These are phyloP conservation scores for Penicillium malachiteum DNA, from an alignment of 495 filamentous ascomycete species.

Conservation along the genomic window DNA sequence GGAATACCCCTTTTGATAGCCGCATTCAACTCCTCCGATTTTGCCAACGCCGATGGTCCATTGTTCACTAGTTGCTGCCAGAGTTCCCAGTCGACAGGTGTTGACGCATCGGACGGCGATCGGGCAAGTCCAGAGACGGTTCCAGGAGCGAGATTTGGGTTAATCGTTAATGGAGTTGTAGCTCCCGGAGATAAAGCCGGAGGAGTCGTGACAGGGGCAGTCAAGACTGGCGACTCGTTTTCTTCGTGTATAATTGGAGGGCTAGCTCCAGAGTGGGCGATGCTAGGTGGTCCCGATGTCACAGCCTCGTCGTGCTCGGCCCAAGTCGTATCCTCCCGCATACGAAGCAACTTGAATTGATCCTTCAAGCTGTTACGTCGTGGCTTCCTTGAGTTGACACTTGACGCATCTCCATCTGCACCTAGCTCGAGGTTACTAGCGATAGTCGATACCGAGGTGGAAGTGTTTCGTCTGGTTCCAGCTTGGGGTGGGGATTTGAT, in stretches of 20 bases:
- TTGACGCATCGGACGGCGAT: slow-evolving; percentile 60
- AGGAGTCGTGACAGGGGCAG: slow-evolving; percentile 29
- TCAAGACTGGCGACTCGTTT: slow-evolving; percentile 40
- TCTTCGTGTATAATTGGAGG: slow-evolving; percentile 57
- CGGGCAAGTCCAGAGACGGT: slow-evolving; percentile 75
- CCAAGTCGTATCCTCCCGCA: slow-evolving; percentile 74
- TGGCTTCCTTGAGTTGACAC: slow-evolving; percentile 43
- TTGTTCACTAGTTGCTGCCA: slow-evolving; percentile 96
- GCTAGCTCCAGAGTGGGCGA: slow-evolving; percentile 53
- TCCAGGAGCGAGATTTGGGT: slow-evolving; percentile 70
- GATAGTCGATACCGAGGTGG: slow-evolving; percentile 70
- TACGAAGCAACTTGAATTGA: slow-evolving; percentile 78
- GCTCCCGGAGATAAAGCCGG: slow-evolving; percentile 50
- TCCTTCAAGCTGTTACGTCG: slow-evolving; percentile 73
- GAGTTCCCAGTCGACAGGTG: slow-evolving; percentile 90
- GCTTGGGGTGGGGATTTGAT: slow-evolving; percentile 48
- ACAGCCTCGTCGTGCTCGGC: slow-evolving; percentile 36
- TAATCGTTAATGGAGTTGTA: slow-evolving; percentile 45
- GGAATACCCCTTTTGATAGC: slow-evolving; percentile 94
- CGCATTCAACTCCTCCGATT: slow-evolving; percentile 80
- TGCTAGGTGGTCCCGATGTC: slow-evolving; percentile 41
- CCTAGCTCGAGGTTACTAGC: slow-evolving; percentile 72
- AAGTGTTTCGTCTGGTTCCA: slow-evolving; percentile 64
- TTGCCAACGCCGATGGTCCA: slow-evolving; percentile 83
- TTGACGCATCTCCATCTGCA: slow-evolving; percentile 53